Base-by-base conservation (phyloP, 2,329 filamentous ascomycete species). In the Phaeosphaeria sp. region DNA sequence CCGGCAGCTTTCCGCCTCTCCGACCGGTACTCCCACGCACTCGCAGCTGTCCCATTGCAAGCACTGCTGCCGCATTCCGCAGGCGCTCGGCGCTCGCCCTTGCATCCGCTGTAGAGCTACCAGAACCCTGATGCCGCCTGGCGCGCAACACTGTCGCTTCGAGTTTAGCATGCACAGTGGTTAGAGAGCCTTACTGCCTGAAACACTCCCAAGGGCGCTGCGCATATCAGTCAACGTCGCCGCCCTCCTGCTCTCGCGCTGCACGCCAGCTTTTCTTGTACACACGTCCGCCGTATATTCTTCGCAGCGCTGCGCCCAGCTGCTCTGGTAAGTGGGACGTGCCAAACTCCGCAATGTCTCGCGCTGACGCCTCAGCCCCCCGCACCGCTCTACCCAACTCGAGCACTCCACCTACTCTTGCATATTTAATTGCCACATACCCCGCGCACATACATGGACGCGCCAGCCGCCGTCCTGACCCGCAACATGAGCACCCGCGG, bases 81-180 rank as follows among this genome's bases (percentile, higher is more conserved):
- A 65, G 56, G 39, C 53, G 25, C 39, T 56, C 44, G 59, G 63
- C 63, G 65, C 61, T 50, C 72, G 69, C 72, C 74, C 72, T 75
- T 74, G 73, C 73, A 60, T 69, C 20, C 64, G 65, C 69, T 68
- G 63, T 60, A 62, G 51, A 55, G 53, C 63, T 55, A 54, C 59
- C 59, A 49, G 63, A 60, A 71, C 68, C 69, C 74, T 74, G 72
- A 77, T 78, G 76, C 74, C 69, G 73, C 68, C 72, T 66, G 67
- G 69, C 71, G 73, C 74, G 72, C 75, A 69, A 70, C 65, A 69
- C 61, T 68, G 69, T 72, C 72, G 65, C 72, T 77, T 76, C 70
- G 68, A 76, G 66, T 64, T 66, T 72, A 74, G 72, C 69, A 77
- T 77, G 74, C 69, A 71, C 73, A 69, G 68, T 66, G 69, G 65